phyloP scores from a whole-genome alignment of 1,139 yeast species.

The Blastobotrys apis region DNA sequence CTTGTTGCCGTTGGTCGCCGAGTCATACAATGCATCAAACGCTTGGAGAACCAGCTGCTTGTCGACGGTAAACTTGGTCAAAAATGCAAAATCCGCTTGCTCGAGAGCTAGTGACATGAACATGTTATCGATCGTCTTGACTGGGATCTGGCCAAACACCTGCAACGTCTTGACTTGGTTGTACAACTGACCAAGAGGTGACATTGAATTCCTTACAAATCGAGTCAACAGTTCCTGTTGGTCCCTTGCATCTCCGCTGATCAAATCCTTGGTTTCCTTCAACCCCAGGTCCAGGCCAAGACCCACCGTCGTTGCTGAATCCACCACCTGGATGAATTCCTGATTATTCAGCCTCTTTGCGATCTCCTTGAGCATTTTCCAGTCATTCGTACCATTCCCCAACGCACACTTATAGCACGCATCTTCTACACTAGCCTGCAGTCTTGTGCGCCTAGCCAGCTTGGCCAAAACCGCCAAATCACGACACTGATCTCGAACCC shows the following conservation, averaged over 20 bases:
- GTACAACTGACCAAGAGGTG: background rate
- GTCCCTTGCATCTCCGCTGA: constrained; percentile 1
- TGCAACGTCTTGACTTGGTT: constrained; percentile 1
- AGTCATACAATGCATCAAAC: constrained; percentile 29
- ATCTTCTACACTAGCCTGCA: constrained; percentile 17
- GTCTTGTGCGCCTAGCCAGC: constrained; percentile 9
- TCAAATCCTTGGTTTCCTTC: constrained; percentile 10
- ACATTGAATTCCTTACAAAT: background rate
- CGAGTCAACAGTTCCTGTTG: constrained; percentile 10
- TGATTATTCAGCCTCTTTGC: background rate
- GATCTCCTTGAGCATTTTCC: background rate
- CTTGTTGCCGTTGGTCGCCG: constrained; percentile 33
- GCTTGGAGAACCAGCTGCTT: constrained; percentile 18
- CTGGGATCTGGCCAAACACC: constrained; percentile 5
- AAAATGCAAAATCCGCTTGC: constrained; percentile 24
- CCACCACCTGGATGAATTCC: background rate
- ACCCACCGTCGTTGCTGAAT: no score
- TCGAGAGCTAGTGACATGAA: constrained; percentile 19
- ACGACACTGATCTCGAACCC: constrained; percentile 17
- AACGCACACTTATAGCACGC: constrained; percentile 19
- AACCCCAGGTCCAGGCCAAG: no score
- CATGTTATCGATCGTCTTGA: constrained; percentile 13
- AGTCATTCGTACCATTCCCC: background rate
- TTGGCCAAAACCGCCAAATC: constrained; percentile 11
- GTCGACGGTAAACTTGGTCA: constrained; percentile 8